A percentile compares a stretch with the other conserved stretches of the same genome.
phyloP scores from a whole-genome alignment of 2,329 filamentous ascomycete species.

The Ceratocystis harringtonii region DNA sequence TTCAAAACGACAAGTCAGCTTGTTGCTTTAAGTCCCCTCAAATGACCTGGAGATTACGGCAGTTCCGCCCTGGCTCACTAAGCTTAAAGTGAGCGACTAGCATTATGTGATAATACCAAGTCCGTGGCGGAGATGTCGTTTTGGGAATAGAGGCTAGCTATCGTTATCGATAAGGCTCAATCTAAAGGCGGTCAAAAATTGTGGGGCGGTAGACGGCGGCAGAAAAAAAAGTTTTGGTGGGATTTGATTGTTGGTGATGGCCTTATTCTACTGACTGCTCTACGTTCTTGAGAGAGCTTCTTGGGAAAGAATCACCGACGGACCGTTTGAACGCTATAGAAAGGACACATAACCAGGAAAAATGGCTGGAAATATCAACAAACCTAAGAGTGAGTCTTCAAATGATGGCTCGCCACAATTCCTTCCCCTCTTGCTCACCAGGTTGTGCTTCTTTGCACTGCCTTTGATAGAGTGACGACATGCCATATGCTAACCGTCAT shows the following conservation, averaged over 20 bases:
- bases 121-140: not conserved
- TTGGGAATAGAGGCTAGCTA: not conserved
- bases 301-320: not conserved
- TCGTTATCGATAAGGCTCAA: not conserved
- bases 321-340: not conserved
- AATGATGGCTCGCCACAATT: not conserved
- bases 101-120: not conserved
- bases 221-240: conserved; percentile 18
- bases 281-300: not conserved
- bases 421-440: not conserved
- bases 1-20: not conserved
- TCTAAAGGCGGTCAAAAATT: conserved; percentile 8
- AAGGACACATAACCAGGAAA: conserved; percentile 15
- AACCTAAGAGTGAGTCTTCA: conserved; percentile 35
- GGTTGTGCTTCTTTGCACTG: not conserved
- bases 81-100: not conserved
- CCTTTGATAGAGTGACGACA: not conserved
- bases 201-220: conserved; percentile 15
- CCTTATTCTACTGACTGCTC: not conserved
- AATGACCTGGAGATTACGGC: not conserved
- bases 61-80: not conserved
- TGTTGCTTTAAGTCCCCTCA: not conserved
- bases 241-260: conserved; percentile 6
- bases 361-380: conserved; percentile 41
- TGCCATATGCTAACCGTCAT: not conserved